These are phyloP conservation scores for Lipomyces orientalis DNA, from an alignment of 805 yeast species.

Conservation along the genomic window DNA sequence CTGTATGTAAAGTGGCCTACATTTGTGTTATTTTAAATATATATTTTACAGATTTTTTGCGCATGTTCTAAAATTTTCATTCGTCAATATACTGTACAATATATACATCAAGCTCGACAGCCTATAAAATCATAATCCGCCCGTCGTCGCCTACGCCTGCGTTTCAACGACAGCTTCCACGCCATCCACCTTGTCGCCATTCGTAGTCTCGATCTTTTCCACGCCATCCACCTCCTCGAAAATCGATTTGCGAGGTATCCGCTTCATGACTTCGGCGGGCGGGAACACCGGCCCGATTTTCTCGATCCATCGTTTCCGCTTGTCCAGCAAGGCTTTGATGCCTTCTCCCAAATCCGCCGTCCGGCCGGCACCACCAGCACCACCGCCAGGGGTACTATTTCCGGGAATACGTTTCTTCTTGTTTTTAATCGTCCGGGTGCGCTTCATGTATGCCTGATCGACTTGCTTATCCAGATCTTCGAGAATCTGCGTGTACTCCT, in stretches of 20 bases:
- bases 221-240: slow-evolving; percentile 50
- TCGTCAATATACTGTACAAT: neutral
- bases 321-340: slow-evolving; percentile 77
- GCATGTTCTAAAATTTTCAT: neutral
- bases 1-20: neutral
- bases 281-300: slow-evolving; percentile 87
- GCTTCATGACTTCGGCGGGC: slow-evolving; percentile 69
- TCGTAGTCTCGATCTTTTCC: slow-evolving; percentile 6
- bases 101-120: neutral
- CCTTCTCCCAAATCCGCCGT: slow-evolving; percentile 64
- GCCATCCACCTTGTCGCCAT: slow-evolving; percentile 10
- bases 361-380: slow-evolving; percentile 41
- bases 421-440: slow-evolving; percentile 75
- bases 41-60: neutral
- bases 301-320: slow-evolving; percentile 84
- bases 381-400: slow-evolving; percentile 17
- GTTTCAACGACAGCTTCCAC: slow-evolving; percentile 9
- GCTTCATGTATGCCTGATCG: slow-evolving; percentile 87
- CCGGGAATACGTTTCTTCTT: slow-evolving; percentile 55
- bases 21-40: slow-evolving; percentile 2
- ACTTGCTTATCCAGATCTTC: slow-evolving; percentile 97
- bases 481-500: slow-evolving; percentile 84
- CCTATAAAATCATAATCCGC: too few relatives aligned
- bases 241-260: slow-evolving; percentile 69
- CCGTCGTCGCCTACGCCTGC: neutral